These are phyloP conservation scores for Agrocybe praecox DNA, from an alignment of 768 basidiomycete species.

Conservation along the genomic window DNA sequence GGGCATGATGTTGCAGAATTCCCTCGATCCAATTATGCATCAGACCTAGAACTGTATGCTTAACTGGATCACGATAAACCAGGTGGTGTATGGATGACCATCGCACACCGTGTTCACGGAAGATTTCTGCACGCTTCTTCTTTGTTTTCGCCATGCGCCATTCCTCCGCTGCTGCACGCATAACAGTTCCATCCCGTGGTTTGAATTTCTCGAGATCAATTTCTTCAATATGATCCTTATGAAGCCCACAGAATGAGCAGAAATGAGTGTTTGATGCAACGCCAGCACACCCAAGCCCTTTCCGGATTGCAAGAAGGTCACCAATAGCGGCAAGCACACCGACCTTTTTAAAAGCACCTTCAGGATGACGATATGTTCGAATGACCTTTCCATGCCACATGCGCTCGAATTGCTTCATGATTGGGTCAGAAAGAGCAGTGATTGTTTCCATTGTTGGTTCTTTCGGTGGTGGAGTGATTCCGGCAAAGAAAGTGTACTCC, in stretches of 20 bases:
- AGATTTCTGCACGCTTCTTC: conserved; percentile 10
- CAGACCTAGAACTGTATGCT: conserved; percentile 25
- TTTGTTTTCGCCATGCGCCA: conserved; percentile 18
- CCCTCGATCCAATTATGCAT: conserved; percentile 33
- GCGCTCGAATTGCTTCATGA: conserved; percentile 12
- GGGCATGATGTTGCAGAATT: conserved; percentile 23
- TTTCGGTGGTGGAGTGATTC: conserved; percentile 23
- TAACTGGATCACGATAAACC: conserved; percentile 31
- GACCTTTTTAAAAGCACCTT: conserved; percentile 16
- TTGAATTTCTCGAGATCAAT: conserved; percentile 5
- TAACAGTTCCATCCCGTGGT: conserved; percentile 11
- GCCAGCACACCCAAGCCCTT: conserved; percentile 19
- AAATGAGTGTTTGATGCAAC: conserved; percentile 15
- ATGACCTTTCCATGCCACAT: conserved; percentile 14
- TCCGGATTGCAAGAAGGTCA: conserved; percentile 21
- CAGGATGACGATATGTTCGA: conserved; percentile 16
- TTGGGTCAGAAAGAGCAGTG: conserved; percentile 15
- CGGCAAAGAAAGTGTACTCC: conserved; percentile 17
- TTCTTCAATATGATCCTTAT: conserved; percentile 5
- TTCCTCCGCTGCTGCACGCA: conserved; percentile 8
- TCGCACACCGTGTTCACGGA: conserved; percentile 21
- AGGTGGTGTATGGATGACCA: conserved; percentile 29
- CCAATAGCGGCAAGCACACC: conserved; percentile 18
- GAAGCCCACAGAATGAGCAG: conserved; percentile 21
- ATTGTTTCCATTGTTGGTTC: conserved; percentile 22